These are phyloP conservation scores for Waltergamsia citrina DNA, from an alignment of 2,329 filamentous ascomycete species.

Conservation along the genomic window DNA sequence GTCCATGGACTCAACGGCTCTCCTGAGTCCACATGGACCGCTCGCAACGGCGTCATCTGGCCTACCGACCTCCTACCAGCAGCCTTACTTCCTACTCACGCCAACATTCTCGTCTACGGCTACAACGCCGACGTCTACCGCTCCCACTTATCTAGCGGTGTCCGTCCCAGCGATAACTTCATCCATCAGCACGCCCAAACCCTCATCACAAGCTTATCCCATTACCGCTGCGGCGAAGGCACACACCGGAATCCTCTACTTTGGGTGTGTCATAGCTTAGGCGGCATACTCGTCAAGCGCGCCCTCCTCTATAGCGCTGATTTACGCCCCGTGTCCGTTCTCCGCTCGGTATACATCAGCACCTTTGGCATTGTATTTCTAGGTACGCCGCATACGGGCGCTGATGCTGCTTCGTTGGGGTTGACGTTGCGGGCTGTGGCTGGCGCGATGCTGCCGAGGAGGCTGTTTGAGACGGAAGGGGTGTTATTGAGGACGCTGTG, in stretches of 20 bases:
- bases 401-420: slow-evolving; percentile 60
- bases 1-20: slow-evolving; percentile 63
- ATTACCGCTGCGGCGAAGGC: slow-evolving; percentile 50
- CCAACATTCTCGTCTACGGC: slow-evolving; percentile 62
- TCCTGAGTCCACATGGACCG: slow-evolving; percentile 54
- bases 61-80: slow-evolving; percentile 56
- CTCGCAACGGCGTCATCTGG: slow-evolving; percentile 54
- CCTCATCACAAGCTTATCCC: slow-evolving; percentile 50
- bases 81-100: slow-evolving; percentile 42
- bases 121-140: slow-evolving; percentile 65
- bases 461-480: slow-evolving; percentile 57
- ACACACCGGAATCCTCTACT: slow-evolving; percentile 58
- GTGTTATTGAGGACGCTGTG: slow-evolving; percentile 63
- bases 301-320: slow-evolving; percentile 60
- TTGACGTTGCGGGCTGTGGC: slow-evolving; percentile 59
- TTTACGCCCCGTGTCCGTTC: slow-evolving; percentile 42
- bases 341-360: slow-evolving; percentile 61
- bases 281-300: slow-evolving; percentile 63
- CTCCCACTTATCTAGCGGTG: slow-evolving; percentile 35
- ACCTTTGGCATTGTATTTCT: slow-evolving; percentile 71
- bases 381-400: slow-evolving; percentile 66
- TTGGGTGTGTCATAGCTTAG: slow-evolving; percentile 67
- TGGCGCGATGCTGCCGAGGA: slow-evolving; percentile 53
- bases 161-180: slow-evolving; percentile 54
- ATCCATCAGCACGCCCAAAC: slow-evolving; percentile 65